These are phyloP conservation scores for Monosporascus sp. DNA, from an alignment of 2,329 filamentous ascomycete genomes.

Conservation along the genomic window DNA sequence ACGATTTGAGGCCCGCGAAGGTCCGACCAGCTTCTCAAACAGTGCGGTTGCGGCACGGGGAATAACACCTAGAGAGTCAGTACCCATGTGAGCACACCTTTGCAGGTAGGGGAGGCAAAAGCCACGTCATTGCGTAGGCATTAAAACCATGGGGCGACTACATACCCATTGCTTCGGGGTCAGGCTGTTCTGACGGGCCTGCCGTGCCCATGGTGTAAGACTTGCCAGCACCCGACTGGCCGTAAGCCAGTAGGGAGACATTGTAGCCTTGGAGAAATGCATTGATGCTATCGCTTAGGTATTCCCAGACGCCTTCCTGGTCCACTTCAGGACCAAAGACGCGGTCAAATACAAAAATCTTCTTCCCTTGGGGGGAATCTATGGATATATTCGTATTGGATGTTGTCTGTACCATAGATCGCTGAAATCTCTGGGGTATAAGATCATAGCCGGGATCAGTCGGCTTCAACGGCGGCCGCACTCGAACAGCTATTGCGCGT, in stretches of 20 bases:
- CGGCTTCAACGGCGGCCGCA: slow-evolving; percentile 78
- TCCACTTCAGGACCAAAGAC: slow-evolving; percentile 80
- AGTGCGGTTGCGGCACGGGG: slow-evolving; percentile 80
- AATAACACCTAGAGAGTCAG: slow-evolving; percentile 69
- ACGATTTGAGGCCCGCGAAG: slow-evolving; percentile 43
- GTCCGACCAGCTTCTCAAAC: slow-evolving; percentile 78
- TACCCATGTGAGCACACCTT: background rate
- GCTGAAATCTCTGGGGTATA: slow-evolving; percentile 91
- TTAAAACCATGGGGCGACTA: slow-evolving; percentile 9
- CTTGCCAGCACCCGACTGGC: slow-evolving; percentile 95
- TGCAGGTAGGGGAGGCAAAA: too few species aligned
- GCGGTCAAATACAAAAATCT: slow-evolving; percentile 93
- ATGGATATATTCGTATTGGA: slow-evolving; percentile 81
- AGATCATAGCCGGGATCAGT: slow-evolving; percentile 90
- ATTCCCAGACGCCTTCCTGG: slow-evolving; percentile 92
- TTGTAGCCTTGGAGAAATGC: slow-evolving; percentile 97
- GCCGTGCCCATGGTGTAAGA: slow-evolving; percentile 99
- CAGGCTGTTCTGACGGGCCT: slow-evolving; percentile 69
- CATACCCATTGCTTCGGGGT: slow-evolving; percentile 73
- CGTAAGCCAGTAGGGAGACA: slow-evolving; percentile 93
- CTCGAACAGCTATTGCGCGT: slow-evolving; percentile 70
- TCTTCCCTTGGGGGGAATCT: slow-evolving; percentile 86
- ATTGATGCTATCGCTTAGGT: slow-evolving; percentile 81
- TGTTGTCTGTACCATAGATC: slow-evolving; percentile 84
- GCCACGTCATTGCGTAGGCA: background rate